Conservation (phyloP, 805 yeast genomes). For the Pichia exigua region DNA sequence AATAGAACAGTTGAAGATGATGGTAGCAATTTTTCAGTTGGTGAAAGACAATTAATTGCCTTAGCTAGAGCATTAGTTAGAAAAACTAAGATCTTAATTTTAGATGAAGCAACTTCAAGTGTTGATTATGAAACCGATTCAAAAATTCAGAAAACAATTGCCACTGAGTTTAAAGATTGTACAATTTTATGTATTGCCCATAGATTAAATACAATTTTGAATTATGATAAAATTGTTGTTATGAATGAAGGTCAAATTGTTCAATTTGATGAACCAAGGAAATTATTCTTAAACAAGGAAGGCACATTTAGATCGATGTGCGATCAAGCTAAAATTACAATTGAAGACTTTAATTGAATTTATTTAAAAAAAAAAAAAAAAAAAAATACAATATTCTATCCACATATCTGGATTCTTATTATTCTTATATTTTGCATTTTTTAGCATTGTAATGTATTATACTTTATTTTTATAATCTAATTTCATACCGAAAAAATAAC, state of each 20-base stretch:
- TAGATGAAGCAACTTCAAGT: slow-evolving; percentile 74
- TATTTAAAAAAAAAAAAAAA: too few relatives aligned
- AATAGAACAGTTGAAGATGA: slow-evolving; percentile 56
- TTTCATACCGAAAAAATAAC: too few relatives aligned
- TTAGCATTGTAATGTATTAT: too few relatives aligned
- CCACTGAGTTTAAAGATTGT: slow-evolving; percentile 48
- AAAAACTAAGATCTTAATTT: slow-evolving; percentile 48
- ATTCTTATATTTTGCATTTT: neutral
- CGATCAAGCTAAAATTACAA: slow-evolving; percentile 37
- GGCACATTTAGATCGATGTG: slow-evolving; percentile 49
- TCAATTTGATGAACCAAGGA: slow-evolving; percentile 48
- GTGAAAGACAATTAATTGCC: slow-evolving; percentile 64
- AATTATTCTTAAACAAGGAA: slow-evolving; percentile 32
- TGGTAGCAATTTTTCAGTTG: slow-evolving; percentile 62
- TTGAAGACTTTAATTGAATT: slow-evolving; percentile 29
- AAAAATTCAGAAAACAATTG: slow-evolving; percentile 54
- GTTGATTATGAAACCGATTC: slow-evolving; percentile 70
- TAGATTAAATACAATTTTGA: slow-evolving; percentile 53
- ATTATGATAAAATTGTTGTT: slow-evolving; percentile 53
- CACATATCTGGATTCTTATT: neutral
- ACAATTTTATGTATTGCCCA: slow-evolving; percentile 72
- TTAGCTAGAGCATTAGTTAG: slow-evolving; percentile 67
- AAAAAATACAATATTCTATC: too few relatives aligned
- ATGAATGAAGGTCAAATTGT: slow-evolving; percentile 47
- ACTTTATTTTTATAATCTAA: too few relatives aligned